These are phyloP conservation scores for Cryoendolithus antarcticus DNA, from an alignment of 2,329 filamentous ascomycete species.

Conservation along the genomic window DNA sequence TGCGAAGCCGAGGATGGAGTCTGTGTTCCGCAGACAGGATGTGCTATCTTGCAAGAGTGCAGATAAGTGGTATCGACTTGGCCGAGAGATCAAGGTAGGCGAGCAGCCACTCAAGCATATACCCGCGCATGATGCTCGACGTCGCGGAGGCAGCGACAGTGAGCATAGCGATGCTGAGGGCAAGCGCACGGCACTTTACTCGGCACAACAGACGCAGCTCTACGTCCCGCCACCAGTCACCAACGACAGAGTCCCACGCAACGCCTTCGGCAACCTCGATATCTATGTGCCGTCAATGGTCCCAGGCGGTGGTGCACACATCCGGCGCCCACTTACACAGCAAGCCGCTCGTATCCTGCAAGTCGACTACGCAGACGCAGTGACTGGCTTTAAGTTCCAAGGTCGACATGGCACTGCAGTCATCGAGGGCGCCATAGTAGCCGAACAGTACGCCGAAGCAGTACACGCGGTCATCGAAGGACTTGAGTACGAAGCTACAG, in stretches of 20 bases:
- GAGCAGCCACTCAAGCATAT: constrained; percentile 72
- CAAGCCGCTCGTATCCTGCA: constrained; percentile 63
- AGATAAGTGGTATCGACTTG: constrained; percentile 84
- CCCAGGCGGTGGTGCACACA: constrained; percentile 45
- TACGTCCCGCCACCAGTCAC: constrained; percentile 69
- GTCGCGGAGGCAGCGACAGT: constrained; percentile 15
- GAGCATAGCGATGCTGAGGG: constrained; percentile 29
- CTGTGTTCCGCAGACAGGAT: constrained; percentile 70
- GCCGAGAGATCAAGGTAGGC: constrained; percentile 62
- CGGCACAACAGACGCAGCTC: constrained; percentile 49
- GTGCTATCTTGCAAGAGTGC: constrained; percentile 66
- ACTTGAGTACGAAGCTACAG: constrained; percentile 52
- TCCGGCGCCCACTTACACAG: constrained; percentile 46
- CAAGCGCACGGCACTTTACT: constrained; percentile 46
- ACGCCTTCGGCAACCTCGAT: constrained; percentile 51
- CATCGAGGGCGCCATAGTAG: constrained; percentile 64
- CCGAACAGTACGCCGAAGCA: constrained; percentile 58
- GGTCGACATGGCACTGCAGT: constrained; percentile 79
- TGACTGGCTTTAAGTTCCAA: constrained; percentile 81
- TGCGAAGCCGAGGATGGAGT: constrained; percentile 50
- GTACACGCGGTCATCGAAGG: constrained; percentile 56
- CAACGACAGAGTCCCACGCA: constrained; percentile 54
- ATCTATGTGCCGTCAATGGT: constrained; percentile 54
- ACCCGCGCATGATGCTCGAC: constrained; percentile 17
- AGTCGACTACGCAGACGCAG: constrained; percentile 77